These are phyloP conservation scores for Trichoderma sp. DNA, from an alignment of 2,329 filamentous ascomycete genomes.

Conservation along the genomic window DNA sequence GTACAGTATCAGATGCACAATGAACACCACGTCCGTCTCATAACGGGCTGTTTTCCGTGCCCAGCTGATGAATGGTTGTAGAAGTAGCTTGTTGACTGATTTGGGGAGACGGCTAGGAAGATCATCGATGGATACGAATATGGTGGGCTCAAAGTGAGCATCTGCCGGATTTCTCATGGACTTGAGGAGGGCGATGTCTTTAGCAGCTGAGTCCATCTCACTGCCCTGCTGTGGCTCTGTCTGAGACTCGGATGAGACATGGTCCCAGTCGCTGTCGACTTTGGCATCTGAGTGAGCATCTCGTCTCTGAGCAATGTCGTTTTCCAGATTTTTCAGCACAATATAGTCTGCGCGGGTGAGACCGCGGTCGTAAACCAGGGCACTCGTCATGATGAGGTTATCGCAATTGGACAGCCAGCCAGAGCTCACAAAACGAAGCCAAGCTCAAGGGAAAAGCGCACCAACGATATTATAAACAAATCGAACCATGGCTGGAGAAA, in stretches of 20 bases:
- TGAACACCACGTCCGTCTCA: constrained; percentile 72
- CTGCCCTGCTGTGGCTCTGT: neutral
- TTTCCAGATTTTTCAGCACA: constrained; percentile 40
- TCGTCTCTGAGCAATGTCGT: constrained; percentile 33
- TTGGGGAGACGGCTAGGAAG: constrained; percentile 36
- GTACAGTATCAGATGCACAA: constrained; percentile 74
- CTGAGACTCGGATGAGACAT: neutral
- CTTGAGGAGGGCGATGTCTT: constrained; percentile 36
- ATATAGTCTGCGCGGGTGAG: constrained; percentile 43
- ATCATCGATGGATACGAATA: constrained; percentile 44
- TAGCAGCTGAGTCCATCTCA: neutral
- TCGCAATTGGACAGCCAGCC: neutral
- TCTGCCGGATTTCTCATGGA: constrained; percentile 42
- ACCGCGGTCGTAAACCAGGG: constrained; percentile 39
- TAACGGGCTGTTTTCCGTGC: constrained; percentile 59
- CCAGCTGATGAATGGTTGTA: constrained; percentile 59
- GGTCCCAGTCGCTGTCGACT: neutral
- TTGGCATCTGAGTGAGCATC: neutral
- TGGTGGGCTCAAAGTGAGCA: constrained; percentile 45
- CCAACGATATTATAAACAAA: neutral
- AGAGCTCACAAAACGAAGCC: neutral
- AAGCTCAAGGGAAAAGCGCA: neutral
- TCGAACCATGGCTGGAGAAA: constrained; percentile 4
- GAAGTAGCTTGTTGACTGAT: constrained; percentile 47
- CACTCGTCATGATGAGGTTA: constrained; percentile 25